Evolutionary conservation across 495 filamentous ascomycete genomes (phyloP), one percentile per base, ranked within the genome.

Genomic region (Podospora conica): DNA sequence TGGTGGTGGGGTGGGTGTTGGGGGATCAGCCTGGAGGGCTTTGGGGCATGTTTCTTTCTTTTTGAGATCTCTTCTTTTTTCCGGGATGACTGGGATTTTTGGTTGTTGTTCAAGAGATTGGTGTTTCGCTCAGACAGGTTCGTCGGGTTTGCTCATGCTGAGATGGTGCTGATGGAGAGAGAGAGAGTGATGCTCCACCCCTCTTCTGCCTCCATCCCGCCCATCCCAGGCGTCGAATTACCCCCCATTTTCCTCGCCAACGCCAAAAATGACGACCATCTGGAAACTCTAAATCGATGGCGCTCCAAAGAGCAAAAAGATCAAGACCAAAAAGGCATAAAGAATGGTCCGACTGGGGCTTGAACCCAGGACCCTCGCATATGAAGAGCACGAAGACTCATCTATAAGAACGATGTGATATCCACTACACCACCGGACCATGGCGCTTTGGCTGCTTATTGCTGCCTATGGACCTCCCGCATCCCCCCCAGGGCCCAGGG

Each of bases 381-480:
- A 61, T 61, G 31, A 61, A 40, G 60, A 61, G 60, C 23, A 40
- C 21, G 15, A 40, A 40, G 48, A 23, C 60, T 61, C 60, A 61
- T 40, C 27, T 61, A 61, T 61, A 61, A 61, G 60, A 61, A 61
- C 60, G 60, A 61, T 61, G 60, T 61, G 60, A 61, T 61, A 61
- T 40, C 60, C 60, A 61, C 60, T 61, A 61, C 60, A 61, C 60
- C 60, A 61, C 31, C 27, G 60, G 60, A 61, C 28, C 60, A 48
- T 48, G 40, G 40, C 40, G 40, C 40, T 48, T 48, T 48, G 15
- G 40, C 18, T 2, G 40, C 40, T 48, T 48, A 48, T 48, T 48
- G 40, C 15, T 48, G 15, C 40, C 40, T 48, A 48, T 48, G 40
- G 40, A 48, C 8, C 5, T 48, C 40, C 40, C 40, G 18, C 5